phyloP scores from a whole-genome alignment of 192 early-diverging fungal genomes.

The Coemansia sp. region DNA sequence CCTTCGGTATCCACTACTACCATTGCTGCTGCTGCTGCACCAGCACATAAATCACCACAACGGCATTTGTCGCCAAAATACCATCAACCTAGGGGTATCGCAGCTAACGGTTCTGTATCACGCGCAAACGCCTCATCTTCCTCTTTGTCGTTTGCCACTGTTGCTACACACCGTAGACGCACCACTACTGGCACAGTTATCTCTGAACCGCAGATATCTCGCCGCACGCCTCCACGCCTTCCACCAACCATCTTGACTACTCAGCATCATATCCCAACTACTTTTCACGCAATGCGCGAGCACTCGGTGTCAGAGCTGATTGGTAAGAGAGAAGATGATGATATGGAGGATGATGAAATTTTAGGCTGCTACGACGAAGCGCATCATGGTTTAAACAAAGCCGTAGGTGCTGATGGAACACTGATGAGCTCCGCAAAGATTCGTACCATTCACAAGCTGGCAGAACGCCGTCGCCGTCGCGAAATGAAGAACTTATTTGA shows the following conservation, averaged over 20 bases:
- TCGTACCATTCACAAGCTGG: conserved; percentile 82
- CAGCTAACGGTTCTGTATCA: conserved; percentile 13
- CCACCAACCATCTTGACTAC: conserved; percentile 3
- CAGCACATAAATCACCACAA: conserved; percentile 12
- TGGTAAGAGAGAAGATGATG: conserved; percentile 25
- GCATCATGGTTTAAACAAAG: conserved; percentile 10
- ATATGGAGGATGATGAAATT: conserved; percentile 30
- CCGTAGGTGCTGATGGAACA: conserved; percentile 11
- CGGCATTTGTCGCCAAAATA: conserved; percentile 10
- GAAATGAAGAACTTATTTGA: conserved; percentile 94
- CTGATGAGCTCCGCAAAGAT: conserved; percentile 66
- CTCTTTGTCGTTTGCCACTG: background rate
- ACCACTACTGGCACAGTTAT: conserved; percentile 1
- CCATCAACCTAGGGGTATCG: conserved; percentile 6
- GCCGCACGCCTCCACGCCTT: conserved; percentile 6
- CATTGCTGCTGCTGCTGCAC: conserved; percentile 3
- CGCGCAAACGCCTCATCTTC: conserved; percentile 17
- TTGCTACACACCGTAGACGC: conserved; percentile 13
- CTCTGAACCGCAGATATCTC: conserved; percentile 15
- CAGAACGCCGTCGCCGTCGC: conserved; percentile 80
- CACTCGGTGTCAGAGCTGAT: conserved; percentile 32
- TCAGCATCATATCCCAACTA: conserved; percentile 3
- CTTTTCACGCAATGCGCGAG: conserved; percentile 16
- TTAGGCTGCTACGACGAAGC: conserved; percentile 31
- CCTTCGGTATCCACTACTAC: background rate